Base-by-base conservation (phyloP, 495 filamentous ascomycete genomes). In the Xeromyces bisporus region DNA sequence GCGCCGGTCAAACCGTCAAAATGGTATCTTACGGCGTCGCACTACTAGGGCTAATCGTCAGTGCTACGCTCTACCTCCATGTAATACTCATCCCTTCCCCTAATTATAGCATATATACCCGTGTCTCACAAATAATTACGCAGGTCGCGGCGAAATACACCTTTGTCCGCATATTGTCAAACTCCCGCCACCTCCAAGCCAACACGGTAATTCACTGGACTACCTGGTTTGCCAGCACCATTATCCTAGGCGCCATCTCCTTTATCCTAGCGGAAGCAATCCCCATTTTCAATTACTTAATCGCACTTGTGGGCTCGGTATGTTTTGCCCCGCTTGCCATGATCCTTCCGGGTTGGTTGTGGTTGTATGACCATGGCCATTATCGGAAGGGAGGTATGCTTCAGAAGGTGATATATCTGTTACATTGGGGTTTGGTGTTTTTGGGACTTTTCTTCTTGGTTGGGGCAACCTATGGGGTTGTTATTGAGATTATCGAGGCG, bases 1-100 rank as follows among this genome's bases (percentile, higher is more conserved):
- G 75, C 1, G 75, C 77, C 2, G 66, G 72, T 8, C 49, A 55
- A 1, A 41, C 66, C 0, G 40, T 89, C 6, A 70, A 74, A 36
- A 79, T 79, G 46, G 40, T 59, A 8, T 70, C 79, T 0, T 89
- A 80, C 41, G 81, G 80, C 9, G 58, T 89, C 33, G 80, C 77
- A 6, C 50, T 81, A 1, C 80, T 80, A 0, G 80, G 77, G 4
- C 37, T 62, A 7, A 46, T 64, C 16, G 45, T 63, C 5, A 21
- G 20, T 9, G 4, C 20, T 4, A 21, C 20, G 5, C 28, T 48
- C 48, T 6, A 53, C 71, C 20, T 73, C 80, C 34, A 67, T 85
- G 35, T 76, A 80, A 43, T 71, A 69, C 43, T n/a, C n/a, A n/a
- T n/a, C n/a, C n/a, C n/a, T n/a, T n/a, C n/a, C n/a, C n/a, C n/a